Base-by-base conservation (phyloP, 805 yeast genomes). In the Pichia phayaonensis region DNA sequence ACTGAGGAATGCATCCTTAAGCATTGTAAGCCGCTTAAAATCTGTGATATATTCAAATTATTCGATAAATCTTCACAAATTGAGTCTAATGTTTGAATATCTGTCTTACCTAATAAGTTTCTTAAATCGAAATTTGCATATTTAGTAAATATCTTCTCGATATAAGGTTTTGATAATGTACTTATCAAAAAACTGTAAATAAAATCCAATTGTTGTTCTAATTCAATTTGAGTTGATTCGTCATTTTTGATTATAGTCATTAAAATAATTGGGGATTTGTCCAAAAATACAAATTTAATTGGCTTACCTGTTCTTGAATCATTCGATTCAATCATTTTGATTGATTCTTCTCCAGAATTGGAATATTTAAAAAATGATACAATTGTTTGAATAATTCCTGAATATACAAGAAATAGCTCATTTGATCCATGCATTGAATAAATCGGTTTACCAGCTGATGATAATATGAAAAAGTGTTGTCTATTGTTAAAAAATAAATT, bases 391-490 rank as follows among this genome's bases (percentile, higher is more conserved):
- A 90, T 76, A 2, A 90, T 72, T 0, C 95, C 96, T 70, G 84
- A 80, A 59, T 84, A 84, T 0, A 88, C 84, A 42, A 86, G 68
- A 2, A 84, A 72, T 16, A 80, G 65, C 38, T 80, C 83, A 48
- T 86, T 90, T 2, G 80, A 70, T 2, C 94, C 95, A 61, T 82
- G 79, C 73, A 83, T 72, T 2, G 95, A 79, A 65, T 84, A 90
- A 7, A 90, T 83, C 2, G 95, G 95, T 62, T 90, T 90, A 0
- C 97, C 97, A 1, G 97, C 95, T 2, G 82, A 70, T 0, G 95
- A 86, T 11, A 90, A 70, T 3, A 90, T 78, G 57, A 87, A 84
- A 60, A 84, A 86, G 53, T 89, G 95, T 63, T 88, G 89, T 43
- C 66, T 67, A 26, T 65, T 62, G 4, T 55, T 43, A 39, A 71